Conservation (phyloP, 176 grass and related monocot genomes). For the Lolium rigidum region DNA sequence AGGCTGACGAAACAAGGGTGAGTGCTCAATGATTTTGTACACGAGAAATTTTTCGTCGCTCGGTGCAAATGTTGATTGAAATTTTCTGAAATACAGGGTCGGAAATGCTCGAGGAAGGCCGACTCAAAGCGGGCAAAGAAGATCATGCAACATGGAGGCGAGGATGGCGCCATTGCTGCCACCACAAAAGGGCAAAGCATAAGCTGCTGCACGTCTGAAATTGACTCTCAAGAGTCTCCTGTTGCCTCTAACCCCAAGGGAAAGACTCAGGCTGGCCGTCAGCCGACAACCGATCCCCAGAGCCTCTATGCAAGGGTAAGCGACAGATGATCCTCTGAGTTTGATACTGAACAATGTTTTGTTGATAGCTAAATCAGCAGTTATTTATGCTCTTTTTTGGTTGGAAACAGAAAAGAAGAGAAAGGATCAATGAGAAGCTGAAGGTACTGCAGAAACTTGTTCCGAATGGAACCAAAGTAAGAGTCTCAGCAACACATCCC, state of each 20-base stretch:
- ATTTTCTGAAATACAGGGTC: conserved; percentile 48
- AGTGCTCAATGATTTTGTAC: conserved; percentile 25
- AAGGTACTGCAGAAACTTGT: conserved; percentile 83
- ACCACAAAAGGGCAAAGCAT: conserved; percentile 37
- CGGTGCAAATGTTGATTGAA: conserved; percentile 18
- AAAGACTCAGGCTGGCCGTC: conserved; percentile 48
- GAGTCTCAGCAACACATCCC: conserved; percentile 27
- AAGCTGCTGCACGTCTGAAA: conserved; percentile 58
- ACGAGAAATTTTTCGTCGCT: background rate
- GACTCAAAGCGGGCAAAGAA: conserved; percentile 54
- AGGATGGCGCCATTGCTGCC: conserved; percentile 31
- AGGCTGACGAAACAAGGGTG: conserved; percentile 52
- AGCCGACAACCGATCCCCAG: conserved; percentile 66
- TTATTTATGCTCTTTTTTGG: conserved; percentile 40
- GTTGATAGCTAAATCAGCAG: conserved; percentile 18
- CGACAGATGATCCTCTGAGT: conserved; percentile 32
- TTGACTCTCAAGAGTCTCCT: conserved; percentile 53
- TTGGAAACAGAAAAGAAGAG: conserved; percentile 81
- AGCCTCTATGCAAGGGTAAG: conserved; percentile 90
- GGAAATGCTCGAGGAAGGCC: conserved; percentile 49
- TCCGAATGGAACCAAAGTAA: conserved; percentile 93
- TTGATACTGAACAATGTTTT: conserved; percentile 6
- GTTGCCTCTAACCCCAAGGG: conserved; percentile 37
- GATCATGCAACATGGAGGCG: conserved; percentile 20
- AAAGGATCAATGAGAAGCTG: conserved; percentile 83